These are phyloP conservation scores for Davidsoniella neocaledoniae DNA, from an alignment of 2,329 filamentous ascomycete genomes.

Conservation along the genomic window DNA sequence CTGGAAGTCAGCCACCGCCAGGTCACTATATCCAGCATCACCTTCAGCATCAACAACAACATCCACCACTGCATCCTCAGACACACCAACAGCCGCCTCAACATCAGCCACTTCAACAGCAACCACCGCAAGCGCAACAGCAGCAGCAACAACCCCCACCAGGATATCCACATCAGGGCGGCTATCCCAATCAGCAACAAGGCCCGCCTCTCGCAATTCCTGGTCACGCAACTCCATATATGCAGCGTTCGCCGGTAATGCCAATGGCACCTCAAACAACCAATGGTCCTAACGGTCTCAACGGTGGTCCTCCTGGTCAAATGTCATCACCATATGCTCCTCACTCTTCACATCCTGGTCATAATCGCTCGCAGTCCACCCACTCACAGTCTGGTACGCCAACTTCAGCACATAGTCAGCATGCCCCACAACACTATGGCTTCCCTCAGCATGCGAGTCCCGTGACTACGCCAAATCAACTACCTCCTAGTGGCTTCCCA, in stretches of 20 bases:
- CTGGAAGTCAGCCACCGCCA: neutral
- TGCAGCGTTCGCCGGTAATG: slow-evolving; percentile 5
- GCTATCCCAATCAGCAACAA: slow-evolving; percentile 25
- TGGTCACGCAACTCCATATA: slow-evolving; percentile 17
- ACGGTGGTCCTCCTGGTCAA: neutral
- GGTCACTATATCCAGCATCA: neutral
- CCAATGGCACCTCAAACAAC: neutral
- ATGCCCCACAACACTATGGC: slow-evolving; percentile 17
- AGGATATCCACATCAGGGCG: slow-evolving; percentile 22
- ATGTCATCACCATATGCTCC: too few relatives aligned
- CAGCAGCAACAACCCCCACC: slow-evolving; percentile 31
- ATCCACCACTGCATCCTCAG: slow-evolving; percentile 17
- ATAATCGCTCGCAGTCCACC: slow-evolving; percentile 38
- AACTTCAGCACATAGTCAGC: slow-evolving; percentile 44
- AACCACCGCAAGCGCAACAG: slow-evolving; percentile 17
- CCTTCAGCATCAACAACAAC: slow-evolving; percentile 19
- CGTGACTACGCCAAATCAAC: slow-evolving; percentile 24
- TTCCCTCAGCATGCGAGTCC: slow-evolving; percentile 38
- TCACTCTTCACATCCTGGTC: slow-evolving; percentile 16
- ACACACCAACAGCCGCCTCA: slow-evolving; percentile 18
- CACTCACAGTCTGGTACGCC: slow-evolving; percentile 40
- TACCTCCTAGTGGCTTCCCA: slow-evolving; percentile 16
- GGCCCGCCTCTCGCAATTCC: slow-evolving; percentile 32
- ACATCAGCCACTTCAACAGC: slow-evolving; percentile 18
- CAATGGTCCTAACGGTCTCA: neutral